phyloP scores from a whole-genome alignment of 257 asterid species.

The Rehmannia glutinosa region DNA sequence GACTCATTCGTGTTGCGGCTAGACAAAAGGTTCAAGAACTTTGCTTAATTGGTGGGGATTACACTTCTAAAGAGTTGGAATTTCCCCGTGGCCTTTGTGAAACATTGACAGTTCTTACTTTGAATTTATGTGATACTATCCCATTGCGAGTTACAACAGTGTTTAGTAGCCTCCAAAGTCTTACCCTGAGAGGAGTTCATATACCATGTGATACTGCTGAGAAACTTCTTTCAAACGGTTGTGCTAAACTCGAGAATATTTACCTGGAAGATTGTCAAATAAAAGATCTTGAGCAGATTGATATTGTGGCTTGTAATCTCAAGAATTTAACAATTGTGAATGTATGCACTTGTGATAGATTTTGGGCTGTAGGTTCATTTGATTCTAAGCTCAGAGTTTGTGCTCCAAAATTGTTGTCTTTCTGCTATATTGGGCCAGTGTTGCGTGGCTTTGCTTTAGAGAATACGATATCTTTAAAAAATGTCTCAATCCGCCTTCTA shows the following conservation, averaged over 20 bases:
- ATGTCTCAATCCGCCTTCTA: conserved; percentile 14
- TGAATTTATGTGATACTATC: conserved; percentile 6
- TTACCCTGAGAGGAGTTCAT: conserved; percentile 12
- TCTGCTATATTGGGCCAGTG: conserved; percentile 26
- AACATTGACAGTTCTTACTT: neutral
- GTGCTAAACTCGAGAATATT: conserved; percentile 20
- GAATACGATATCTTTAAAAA: conserved; percentile 10
- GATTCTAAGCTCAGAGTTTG: neutral
- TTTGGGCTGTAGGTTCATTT: conserved; percentile 16
- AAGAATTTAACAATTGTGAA: conserved; percentile 20
- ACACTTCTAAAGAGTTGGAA: neutral
- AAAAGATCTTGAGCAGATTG: conserved; percentile 5
- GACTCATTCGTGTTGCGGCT: conserved; percentile 13
- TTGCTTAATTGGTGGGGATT: conserved; percentile 20
- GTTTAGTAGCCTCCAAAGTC: conserved; percentile 14
- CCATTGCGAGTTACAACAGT: neutral
- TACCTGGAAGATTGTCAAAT: conserved; percentile 15
- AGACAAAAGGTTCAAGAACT: conserved; percentile 16
- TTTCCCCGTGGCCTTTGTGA: conserved; percentile 24
- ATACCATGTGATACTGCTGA: conserved; percentile 12
- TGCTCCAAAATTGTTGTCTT: conserved; percentile 23
- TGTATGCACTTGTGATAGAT: neutral
- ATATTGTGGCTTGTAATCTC: conserved; percentile 16
- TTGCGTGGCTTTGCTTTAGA: conserved; percentile 12
- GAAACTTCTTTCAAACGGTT: conserved; percentile 17